These are phyloP conservation scores for Solanum infundibuliforme DNA, from an alignment of 257 asterid species.

Conservation along the genomic window DNA sequence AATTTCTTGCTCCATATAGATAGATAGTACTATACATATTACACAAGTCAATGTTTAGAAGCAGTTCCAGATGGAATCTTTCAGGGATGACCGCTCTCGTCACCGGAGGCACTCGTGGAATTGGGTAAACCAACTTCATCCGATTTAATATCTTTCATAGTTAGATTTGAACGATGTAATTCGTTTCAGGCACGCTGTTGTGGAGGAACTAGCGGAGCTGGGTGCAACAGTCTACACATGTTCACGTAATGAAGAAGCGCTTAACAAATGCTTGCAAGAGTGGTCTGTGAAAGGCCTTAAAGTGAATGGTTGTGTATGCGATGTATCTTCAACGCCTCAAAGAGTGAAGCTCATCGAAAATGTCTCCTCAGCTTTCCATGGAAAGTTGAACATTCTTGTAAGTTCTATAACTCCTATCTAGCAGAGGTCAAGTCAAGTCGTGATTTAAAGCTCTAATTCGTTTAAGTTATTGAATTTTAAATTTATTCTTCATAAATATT, in stretches of 20 bases:
- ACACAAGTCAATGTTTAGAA: slow-evolving; percentile 30
- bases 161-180: background rate
- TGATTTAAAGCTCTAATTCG: background rate
- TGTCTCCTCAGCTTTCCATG: slow-evolving; percentile 51
- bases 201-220: slow-evolving; percentile 73
- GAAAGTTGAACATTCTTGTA: slow-evolving; percentile 81
- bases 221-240: slow-evolving; percentile 84
- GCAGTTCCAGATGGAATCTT: slow-evolving; percentile 73
- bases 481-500: background rate
- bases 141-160: background rate
- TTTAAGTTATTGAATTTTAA: background rate
- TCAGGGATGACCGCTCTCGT: slow-evolving; percentile 71
- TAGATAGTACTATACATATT: background rate
- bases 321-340: slow-evolving; percentile 64
- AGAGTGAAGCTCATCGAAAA: slow-evolving; percentile 56
- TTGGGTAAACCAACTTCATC: slow-evolving; percentile 38
- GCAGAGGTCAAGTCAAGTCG: background rate
- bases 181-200: slow-evolving; percentile 46
- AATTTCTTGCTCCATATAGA: background rate
- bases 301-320: slow-evolving; percentile 67
- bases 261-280: slow-evolving; percentile 51
- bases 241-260: slow-evolving; percentile 66
- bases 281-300: slow-evolving; percentile 66
- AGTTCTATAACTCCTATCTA: slow-evolving; percentile 4
- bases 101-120: slow-evolving; percentile 97